phyloP scores from a whole-genome alignment of 495 filamentous ascomycete genomes.

The Xylaria venustula region DNA sequence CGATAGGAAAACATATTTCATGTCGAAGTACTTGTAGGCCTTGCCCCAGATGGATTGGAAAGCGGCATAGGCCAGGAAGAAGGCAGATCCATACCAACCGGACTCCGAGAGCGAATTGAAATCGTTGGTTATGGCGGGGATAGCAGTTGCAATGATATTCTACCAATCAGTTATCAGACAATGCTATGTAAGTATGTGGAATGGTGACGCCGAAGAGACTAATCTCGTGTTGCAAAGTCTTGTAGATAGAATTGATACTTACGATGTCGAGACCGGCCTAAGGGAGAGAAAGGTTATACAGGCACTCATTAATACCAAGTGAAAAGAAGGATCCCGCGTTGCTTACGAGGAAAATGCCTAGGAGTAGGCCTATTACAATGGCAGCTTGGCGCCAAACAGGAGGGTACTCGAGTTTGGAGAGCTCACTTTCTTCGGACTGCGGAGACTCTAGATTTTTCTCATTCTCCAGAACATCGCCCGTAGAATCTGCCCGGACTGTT shows the following conservation, averaged over 20 bases:
- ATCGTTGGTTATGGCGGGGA: constrained; percentile 39
- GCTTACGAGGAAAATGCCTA: background rate
- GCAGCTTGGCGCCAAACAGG: background rate
- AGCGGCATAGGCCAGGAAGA: constrained; percentile 6
- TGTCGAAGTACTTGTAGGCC: constrained; percentile 39
- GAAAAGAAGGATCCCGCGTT: background rate
- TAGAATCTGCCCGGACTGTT: too few relatives aligned
- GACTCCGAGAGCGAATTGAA: constrained; percentile 38
- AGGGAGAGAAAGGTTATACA: background rate
- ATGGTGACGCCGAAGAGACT: too few relatives aligned
- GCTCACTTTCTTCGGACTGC: too few relatives aligned
- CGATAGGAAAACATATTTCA: constrained; percentile 37
- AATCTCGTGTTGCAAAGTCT: too few relatives aligned
- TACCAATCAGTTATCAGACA: background rate
- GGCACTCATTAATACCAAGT: background rate
- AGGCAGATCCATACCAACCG: constrained; percentile 39
- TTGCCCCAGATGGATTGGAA: constrained; percentile 35
- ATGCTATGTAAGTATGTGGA: too few relatives aligned
- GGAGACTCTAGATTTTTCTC: too few relatives aligned
- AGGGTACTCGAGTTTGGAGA: background rate
- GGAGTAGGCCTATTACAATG: background rate
- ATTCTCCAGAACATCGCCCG: too few relatives aligned
- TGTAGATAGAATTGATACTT: too few relatives aligned
- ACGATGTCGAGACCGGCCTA: background rate
- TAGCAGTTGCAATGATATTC: constrained; percentile 37